Evolutionary conservation across 2,329 filamentous ascomycete genomes (phyloP), one percentile per base, ranked within the genome.

Genomic region (Amauroascus niger): DNA sequence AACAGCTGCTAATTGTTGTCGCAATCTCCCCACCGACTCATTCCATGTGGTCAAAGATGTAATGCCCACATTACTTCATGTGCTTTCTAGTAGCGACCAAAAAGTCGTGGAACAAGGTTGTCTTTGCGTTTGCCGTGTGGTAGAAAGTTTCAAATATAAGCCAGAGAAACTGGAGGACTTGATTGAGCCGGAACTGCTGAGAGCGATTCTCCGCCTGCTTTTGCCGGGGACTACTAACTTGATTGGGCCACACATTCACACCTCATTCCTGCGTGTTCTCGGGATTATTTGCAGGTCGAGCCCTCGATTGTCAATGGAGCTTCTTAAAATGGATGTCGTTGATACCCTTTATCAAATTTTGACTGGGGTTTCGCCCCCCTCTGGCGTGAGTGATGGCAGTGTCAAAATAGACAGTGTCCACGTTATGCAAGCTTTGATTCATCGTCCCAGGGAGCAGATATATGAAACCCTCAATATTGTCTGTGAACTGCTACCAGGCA

Each of bases 341-440:
- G 93, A 97, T 69, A 98, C 93, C 0, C 76, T 98, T 1, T 98
- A 97, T 66, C 93, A 98, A 69, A 97, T 98, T 40, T 73, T 98
- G 48, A 97, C 93, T 0, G 93, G 93, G 18, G 88, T 98, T 1
- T 97, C 93, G 0, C 90, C 93, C 1, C 93, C 93, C 0, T 80
- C 77, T 58, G 87, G 85, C 32, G 83, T 79, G 1, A 83, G 89
- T 33, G 84, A 91, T 66, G 52, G 44, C 0, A 16, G 49, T 14
- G 40, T 58, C 14, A 95, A 94, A 71, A 85, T 97, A 59, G 91
- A 97, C 69, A 95, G 89, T 65, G 91, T 97, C 53, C 81, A 98
- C 44, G 93, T 98, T 63, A 98, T 98, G 94, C 93, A 98, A 72
- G 89, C 94, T 35, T 77, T 98, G 58, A 95, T 98, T 50, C 93